phyloP scores from a whole-genome alignment of 345 rosid genomes.

The Aegle marmelos region DNA sequence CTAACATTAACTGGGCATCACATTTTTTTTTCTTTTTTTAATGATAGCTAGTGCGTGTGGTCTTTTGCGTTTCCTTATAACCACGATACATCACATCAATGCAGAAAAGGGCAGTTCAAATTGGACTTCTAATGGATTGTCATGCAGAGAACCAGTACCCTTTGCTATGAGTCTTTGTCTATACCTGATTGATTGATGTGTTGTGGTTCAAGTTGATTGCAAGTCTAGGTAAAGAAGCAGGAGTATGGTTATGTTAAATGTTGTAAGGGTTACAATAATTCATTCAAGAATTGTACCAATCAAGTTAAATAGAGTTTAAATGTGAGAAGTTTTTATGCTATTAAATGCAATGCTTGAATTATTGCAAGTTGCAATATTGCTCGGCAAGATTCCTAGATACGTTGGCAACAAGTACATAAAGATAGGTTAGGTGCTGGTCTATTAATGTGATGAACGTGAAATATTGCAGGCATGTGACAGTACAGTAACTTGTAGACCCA shows the following conservation, averaged over 20 bases:
- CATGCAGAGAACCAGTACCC: neutral
- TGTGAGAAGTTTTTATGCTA: too few species aligned
- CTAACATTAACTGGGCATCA: neutral
- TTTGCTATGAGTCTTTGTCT: neutral
- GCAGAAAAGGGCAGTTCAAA: neutral
- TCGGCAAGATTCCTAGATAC: too few species aligned
- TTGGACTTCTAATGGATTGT: neutral
- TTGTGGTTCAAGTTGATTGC: neutral
- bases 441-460: neutral
- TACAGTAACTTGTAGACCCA: neutral
- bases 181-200: neutral
- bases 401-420: neutral
- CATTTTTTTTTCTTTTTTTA: neutral
- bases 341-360: too few species aligned
- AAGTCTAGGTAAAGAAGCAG: neutral
- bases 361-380: too few species aligned
- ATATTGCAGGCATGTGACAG: neutral
- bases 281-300: too few species aligned
- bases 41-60: too few species aligned
- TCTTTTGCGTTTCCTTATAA: too few species aligned
- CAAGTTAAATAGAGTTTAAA: too few species aligned
- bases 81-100: too few species aligned
- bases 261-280: too few species aligned
- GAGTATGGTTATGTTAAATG: too few species aligned
- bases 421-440: neutral